Evolutionary conservation across 1,284 basidiomycete species (phyloP), one percentile per base, ranked within the genome.

Genomic region (Sporisorium iseilematis-ciliati): DNA sequence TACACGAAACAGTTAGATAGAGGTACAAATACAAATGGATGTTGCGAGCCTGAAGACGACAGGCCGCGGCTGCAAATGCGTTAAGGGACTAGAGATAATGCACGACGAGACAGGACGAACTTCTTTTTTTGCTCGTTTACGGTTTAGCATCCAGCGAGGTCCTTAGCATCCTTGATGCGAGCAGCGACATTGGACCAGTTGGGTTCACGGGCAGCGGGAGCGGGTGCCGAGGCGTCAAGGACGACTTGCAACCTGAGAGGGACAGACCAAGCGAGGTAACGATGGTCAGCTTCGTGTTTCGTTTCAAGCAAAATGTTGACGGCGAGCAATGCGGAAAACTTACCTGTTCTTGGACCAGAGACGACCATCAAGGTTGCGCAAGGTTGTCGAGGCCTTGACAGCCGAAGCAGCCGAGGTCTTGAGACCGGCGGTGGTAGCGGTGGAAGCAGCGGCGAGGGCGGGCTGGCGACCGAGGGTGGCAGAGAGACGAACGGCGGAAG

Each of bases 141-240:
- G 5, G 53, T 20, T 60, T 57, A 75, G 73, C 68, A 75, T 42
- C 73, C 73, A 38, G 73, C 73, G 5, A 75, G 73, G 40, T 65
- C 52, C 61, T 68, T 67, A 49, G 74, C 74, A 49, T 76, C 74
- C 23, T 56, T 63, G 35, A 65, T 68, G 45, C 69, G 68, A 42
- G 74, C 68, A 3, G 74, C 52, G 21, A 67, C 56, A 57, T 69
- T 76, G 54, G 58, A 57, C 74, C 74, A 76, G 69, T 76, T 69
- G 43, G 67, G 62, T 59, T 76, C 61, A 31, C 51, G 58, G 31
- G 55, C 40, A 26, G 63, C 69, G 12, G 59, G 62, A 5, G 42
- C 49, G 4, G 74, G 69, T 3, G 74, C 61, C 18, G 64, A 48
- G 31, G 74, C 41, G 57, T 76, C 74, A 8, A 58, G 55, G n/a